These are phyloP conservation scores for Suhomyces emberorum DNA, from an alignment of 805 yeast genomes.

Conservation along the genomic window DNA sequence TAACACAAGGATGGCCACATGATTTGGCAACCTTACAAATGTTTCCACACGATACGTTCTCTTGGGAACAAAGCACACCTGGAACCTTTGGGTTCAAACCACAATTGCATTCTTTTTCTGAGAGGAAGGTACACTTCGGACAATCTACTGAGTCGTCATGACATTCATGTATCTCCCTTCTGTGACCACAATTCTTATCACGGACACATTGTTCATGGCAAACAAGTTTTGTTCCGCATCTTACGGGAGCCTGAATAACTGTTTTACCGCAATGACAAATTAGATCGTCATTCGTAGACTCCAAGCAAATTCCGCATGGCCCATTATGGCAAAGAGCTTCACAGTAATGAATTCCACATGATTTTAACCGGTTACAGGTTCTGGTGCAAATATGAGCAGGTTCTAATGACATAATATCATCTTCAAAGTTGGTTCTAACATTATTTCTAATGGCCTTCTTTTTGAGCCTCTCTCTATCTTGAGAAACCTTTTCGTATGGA, in stretches of 20 bases:
- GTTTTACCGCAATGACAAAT: conserved; percentile 81
- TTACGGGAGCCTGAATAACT: conserved; percentile 72
- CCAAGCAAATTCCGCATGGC: conserved; percentile 75
- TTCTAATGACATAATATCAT: conserved; percentile 60
- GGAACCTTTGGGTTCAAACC: conserved; percentile 49
- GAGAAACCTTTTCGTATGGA: conserved; percentile 58
- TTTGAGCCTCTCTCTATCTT: conserved; percentile 50
- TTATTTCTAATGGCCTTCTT: conserved; percentile 50
- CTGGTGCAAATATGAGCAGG: conserved; percentile 70
- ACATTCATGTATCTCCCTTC: conserved; percentile 66
- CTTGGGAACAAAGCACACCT: conserved; percentile 68
- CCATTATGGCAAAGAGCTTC: conserved; percentile 75
- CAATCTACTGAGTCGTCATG: conserved; percentile 65
- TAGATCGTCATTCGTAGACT: conserved; percentile 74
- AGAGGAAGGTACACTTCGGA: conserved; percentile 69
- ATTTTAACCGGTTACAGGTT: conserved; percentile 57
- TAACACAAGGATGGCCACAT: conserved; percentile 48
- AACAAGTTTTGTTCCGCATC: conserved; percentile 70
- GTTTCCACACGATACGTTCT: conserved; percentile 59
- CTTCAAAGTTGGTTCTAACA: conserved; percentile 34
- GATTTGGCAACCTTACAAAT: conserved; percentile 29
- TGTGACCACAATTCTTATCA: conserved; percentile 65
- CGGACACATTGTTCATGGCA: conserved; percentile 68
- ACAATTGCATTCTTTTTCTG: conserved; percentile 59
- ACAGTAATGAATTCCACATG: conserved; percentile 66